Base-by-base conservation (phyloP, 306 rosid species). In the Prunus padus region DNA sequence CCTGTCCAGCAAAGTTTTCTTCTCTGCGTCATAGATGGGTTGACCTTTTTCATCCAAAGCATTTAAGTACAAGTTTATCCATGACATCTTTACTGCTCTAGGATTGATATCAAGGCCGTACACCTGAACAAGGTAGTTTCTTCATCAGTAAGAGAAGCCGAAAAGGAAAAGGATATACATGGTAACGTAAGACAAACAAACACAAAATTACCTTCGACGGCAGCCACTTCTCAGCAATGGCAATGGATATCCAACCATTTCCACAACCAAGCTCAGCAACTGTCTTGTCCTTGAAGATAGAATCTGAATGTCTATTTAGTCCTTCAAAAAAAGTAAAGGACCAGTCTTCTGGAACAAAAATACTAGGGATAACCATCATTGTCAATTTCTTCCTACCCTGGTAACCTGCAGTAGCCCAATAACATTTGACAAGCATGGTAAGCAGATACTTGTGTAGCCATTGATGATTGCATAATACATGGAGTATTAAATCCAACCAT, bases 211-310 rank as follows among this genome's bases (percentile, higher is more conserved):
- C 98, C 97, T 92, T 95, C 13, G 79, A 83, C 54, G 99, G 99
- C 82, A 87, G 61, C 99, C 97, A 92, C 72, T 95, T 92, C 77
- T 92, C 97, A 70, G 99, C 97, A 56, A 92, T 85, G 85, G 99
- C 97, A 72, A 95, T 89, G 78, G 99, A 95, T 75, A 95, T 95
- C 98, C 99, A 95, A 50, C 99, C 99, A 85, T 95, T 95, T 61
- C 99, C 99, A 81, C 99, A 95, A 70, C 99, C 99, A 73, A 95
- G 90, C 87, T 95, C 99, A 13, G 96, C 83, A 60, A 95, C 80
- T 45, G 87, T 74, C 84, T 84, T 88, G 80, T 92, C 99, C 85
- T 87, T 90, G 84, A 95, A 95, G 72, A 92, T 87, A 40, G 99
- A 92, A 63, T 89, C 96, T 3, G 96, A 83, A 47, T 92, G 91